phyloP scores from a whole-genome alignment of 2,329 filamentous ascomycete species.

The Alternaria postmessia region DNA sequence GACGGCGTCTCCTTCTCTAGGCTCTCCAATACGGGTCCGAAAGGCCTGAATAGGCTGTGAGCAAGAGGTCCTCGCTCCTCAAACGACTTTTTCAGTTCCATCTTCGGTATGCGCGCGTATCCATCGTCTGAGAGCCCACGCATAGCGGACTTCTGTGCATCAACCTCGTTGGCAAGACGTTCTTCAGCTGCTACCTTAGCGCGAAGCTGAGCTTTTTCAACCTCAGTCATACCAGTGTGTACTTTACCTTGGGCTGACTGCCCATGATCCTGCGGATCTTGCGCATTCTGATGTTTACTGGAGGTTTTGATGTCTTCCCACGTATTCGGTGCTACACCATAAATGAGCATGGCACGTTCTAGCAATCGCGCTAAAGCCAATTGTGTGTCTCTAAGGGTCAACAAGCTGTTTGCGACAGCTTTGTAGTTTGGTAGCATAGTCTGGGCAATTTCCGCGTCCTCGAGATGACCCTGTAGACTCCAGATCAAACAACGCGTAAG shows the following conservation, averaged over 20 bases:
- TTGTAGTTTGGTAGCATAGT: conserved; percentile 25
- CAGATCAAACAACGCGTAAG: conserved; percentile 40
- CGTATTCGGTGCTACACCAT: conserved; percentile 26
- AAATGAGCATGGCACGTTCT: conserved; percentile 32
- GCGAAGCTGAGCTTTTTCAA: conserved; percentile 16
- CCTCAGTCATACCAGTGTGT: neutral
- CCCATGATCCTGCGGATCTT: neutral
- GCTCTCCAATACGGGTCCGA: conserved; percentile 36
- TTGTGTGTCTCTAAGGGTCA: conserved; percentile 42
- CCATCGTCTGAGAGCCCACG: conserved; percentile 42
- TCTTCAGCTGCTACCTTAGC: conserved; percentile 27
- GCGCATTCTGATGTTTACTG: neutral
- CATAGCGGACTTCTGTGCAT: conserved; percentile 39
- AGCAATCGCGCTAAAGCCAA: conserved; percentile 37
- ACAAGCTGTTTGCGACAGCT: conserved; percentile 34
- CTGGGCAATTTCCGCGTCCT: conserved; percentile 25
- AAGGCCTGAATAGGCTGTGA: conserved; percentile 45
- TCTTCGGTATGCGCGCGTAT: conserved; percentile 28
- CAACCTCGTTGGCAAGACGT: conserved; percentile 38
- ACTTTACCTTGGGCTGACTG: neutral
- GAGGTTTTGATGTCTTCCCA: conserved; percentile 14
- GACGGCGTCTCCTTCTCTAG: conserved; percentile 29
- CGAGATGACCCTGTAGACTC: conserved; percentile 39
- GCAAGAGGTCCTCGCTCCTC: conserved; percentile 36
- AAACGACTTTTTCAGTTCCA: conserved; percentile 17